Evolutionary conservation across 2,329 filamentous ascomycete genomes (phyloP), one percentile per base, ranked within the genome.

Genomic region (Drechslera avenae): DNA sequence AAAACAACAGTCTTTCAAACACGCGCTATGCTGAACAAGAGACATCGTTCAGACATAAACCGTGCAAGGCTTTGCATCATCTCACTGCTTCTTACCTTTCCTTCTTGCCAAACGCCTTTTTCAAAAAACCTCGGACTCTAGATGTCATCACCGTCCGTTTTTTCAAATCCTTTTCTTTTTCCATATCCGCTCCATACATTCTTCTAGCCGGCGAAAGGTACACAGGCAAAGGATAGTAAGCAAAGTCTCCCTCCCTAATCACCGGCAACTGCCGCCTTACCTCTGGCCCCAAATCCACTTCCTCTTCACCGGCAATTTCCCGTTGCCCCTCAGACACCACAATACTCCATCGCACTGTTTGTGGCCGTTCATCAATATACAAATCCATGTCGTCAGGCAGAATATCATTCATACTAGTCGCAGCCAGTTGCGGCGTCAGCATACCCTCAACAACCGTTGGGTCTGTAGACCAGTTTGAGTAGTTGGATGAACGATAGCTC

Each of bases 141-240:
- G 14, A 33, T 6, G 13, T 36, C 33, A 17, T 17, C 6, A 19
- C 16, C 32, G 8, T 3, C 6, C 10, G 30, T 14, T 21, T 35
- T 4, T 8, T 10, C 4, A 13, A 7, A 2, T n/a, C 3, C 12
- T 31, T 31, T 2, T 4, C 6, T 4, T n/a, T 12, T 6, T 14
- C 10, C 35, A 2, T 34, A 10, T 14, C 5, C 5, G 10, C 19
- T 14, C 12, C 28, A 13, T 6, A 4, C 6, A 12, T 5, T 3
- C 3, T 16, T 14, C 16, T 28, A 10, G 9, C 9, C 21, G 19
- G 16, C 6, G 6, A 12, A 2, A 10, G 9, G 21, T 12, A 10
- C 26, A 26, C 37, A 0, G 26, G n/a, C 16, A 37, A 14, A 16
- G 54, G 54, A n/a, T 54, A 46, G 16, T 52, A 57, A 10, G 23